Evolutionary conservation across 139 green algal species (phyloP).

Genomic region (Chloropicon primus): DNA sequence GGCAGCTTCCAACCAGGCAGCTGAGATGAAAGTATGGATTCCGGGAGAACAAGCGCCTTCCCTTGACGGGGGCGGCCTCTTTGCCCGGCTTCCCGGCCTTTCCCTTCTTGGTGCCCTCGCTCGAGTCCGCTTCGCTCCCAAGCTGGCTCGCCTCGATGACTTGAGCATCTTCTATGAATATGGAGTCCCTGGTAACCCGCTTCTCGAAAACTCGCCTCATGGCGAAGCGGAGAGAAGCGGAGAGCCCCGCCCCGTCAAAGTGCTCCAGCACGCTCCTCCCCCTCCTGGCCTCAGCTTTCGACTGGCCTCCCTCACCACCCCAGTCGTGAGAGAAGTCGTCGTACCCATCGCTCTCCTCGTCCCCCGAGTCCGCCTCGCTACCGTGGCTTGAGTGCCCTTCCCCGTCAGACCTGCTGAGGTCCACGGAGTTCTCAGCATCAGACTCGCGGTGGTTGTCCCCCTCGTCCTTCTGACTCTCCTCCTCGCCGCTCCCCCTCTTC

Average conservation of each 20-base stretch:
- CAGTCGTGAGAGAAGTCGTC: background rate
- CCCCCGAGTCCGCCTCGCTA: background rate
- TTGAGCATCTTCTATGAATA: background rate
- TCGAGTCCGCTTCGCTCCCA: too few species aligned
- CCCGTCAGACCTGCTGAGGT: background rate
- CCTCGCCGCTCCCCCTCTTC: background rate
- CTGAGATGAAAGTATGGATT: background rate
- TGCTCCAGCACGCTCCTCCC: background rate
- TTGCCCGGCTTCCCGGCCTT: too few species aligned
- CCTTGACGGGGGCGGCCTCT: too few species aligned
- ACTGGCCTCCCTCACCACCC: background rate
- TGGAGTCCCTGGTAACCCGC: background rate
- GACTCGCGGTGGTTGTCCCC: background rate
- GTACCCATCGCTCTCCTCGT: background rate
- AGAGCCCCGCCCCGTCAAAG: background rate
- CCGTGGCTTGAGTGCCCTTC: too few species aligned
- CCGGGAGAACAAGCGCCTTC: background rate
- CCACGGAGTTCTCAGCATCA: background rate
- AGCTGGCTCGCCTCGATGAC: background rate
- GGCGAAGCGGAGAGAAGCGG: background rate
- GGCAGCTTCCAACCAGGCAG: background rate
- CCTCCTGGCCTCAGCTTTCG: background rate
- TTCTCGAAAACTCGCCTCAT: background rate
- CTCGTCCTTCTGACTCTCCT: background rate
- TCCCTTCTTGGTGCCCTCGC: too few species aligned